Evolutionary conservation across 805 yeast species (phyloP).

Genomic region (Monosporozyma aerobia): DNA sequence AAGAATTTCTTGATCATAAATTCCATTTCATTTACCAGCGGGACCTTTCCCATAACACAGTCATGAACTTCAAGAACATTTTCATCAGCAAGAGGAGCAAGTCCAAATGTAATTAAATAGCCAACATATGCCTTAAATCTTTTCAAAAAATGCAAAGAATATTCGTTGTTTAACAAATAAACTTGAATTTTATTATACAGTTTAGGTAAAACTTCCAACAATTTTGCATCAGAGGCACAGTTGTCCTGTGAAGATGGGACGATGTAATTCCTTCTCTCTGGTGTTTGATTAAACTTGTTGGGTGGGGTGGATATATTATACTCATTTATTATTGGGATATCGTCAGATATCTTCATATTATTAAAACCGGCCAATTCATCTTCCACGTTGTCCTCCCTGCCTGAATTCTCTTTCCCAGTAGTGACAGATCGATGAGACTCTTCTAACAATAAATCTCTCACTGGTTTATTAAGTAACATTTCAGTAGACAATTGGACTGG

Average conservation of each 20-base stretch:
- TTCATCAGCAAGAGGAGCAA: constrained; percentile 17
- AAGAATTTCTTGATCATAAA: constrained; percentile 13
- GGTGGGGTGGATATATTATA: not conserved
- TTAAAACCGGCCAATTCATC: not conserved
- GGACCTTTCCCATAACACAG: constrained; percentile 15
- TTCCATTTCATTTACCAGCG: constrained; percentile 12
- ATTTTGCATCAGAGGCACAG: not conserved
- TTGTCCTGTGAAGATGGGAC: not conserved
- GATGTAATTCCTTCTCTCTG: not conserved
- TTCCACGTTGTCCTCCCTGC: not conserved
- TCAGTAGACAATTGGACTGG: not conserved
- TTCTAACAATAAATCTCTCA: not conserved
- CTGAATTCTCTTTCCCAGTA: not conserved
- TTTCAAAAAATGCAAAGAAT: constrained; percentile 22
- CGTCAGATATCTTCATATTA: not conserved
- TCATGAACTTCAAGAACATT: constrained; percentile 14
- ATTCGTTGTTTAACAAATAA: constrained; percentile 15
- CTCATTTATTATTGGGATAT: not conserved
- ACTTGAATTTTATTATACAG: constrained; percentile 22
- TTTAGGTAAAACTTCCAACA: not conserved
- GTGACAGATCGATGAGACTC: not conserved
- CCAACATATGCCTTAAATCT: constrained; percentile 16
- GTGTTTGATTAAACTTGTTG: not conserved
- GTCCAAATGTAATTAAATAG: constrained; percentile 11
- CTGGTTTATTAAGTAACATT: not conserved